Evolutionary conservation across 129 eudicot genomes (phyloP).

Genomic region (Chrysanthemum seticuspe): DNA sequence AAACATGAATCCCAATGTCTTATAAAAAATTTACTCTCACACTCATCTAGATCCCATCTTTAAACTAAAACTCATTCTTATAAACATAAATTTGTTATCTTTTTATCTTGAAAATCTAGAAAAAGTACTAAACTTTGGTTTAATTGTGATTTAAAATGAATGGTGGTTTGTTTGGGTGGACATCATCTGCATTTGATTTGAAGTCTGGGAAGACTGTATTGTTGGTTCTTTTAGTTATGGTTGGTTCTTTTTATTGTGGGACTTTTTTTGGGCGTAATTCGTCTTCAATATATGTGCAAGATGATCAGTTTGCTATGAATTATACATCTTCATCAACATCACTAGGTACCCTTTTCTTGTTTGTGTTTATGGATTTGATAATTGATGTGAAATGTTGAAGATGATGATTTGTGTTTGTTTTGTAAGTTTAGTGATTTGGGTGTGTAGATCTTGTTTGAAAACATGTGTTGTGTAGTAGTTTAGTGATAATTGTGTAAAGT

Average conservation of each 20-base stretch:
- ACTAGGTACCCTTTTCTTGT: conserved; percentile 30
- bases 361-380: background rate
- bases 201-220: conserved; percentile 57
- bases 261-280: conserved; percentile 57
- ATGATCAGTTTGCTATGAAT: conserved; percentile 31
- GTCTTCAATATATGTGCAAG: conserved; percentile 19
- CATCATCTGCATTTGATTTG: conserved; percentile 52
- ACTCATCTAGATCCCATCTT: conserved; percentile 7
- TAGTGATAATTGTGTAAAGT: background rate
- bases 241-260: conserved; percentile 73
- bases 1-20: conserved; percentile 15
- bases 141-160: conserved; percentile 29
- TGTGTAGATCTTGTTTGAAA: conserved; percentile 16
- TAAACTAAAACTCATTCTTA: background rate
- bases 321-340: conserved; percentile 40
- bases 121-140: background rate
- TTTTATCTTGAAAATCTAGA: background rate
- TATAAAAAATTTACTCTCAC: background rate
- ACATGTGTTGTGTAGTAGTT: background rate
- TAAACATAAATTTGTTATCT: background rate
- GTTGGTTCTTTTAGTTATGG: conserved; percentile 57
- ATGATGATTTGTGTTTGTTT: background rate
- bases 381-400: background rate
- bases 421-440: background rate
- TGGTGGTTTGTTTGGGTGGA: conserved; percentile 11